A percentile compares a stretch with the other conserved stretches of the same genome.
phyloP scores from a whole-genome alignment of 1,139 yeast genomes.

The Candida mesenterica region DNA sequence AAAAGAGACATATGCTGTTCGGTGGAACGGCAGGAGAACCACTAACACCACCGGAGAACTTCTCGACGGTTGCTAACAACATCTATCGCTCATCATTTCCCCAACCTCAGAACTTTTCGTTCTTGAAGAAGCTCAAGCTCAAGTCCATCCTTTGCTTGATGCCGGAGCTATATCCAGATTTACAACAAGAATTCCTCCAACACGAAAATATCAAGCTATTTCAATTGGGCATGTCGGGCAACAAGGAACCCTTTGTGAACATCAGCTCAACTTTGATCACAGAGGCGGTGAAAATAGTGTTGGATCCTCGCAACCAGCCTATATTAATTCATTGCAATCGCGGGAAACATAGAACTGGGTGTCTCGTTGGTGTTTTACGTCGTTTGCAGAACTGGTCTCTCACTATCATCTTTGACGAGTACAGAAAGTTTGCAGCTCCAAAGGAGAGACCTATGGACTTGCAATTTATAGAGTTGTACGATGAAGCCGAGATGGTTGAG shows the following conservation, averaged over 20 bases:
- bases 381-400: constrained; percentile 89
- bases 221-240: constrained; percentile 93
- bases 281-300: constrained; percentile 74
- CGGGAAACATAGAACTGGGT: constrained; percentile 96
- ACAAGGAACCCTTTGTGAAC: constrained; percentile 91
- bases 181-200: constrained; percentile 62
- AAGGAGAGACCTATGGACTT: constrained; percentile 94
- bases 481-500: constrained; percentile 56
- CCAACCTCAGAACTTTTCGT: constrained; percentile 73
- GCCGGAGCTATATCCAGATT: constrained; percentile 87
- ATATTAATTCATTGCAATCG: constrained; percentile 90
- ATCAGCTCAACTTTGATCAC: constrained; percentile 76
- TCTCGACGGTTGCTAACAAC: constrained; percentile 75
- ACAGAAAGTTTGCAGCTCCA: constrained; percentile 90
- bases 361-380: constrained; percentile 88
- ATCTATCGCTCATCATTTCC: constrained; percentile 92
- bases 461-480: constrained; percentile 87
- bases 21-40: constrained; percentile 18
- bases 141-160: constrained; percentile 80
- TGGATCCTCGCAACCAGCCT: constrained; percentile 87
- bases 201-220: constrained; percentile 64
- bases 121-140: constrained; percentile 58
- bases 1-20: constrained; percentile 8
- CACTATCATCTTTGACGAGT: constrained; percentile 92
- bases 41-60: constrained; percentile 83